phyloP scores from a whole-genome alignment of 1,284 basidiomycete genomes.

The Ceratobasidium sp. region DNA sequence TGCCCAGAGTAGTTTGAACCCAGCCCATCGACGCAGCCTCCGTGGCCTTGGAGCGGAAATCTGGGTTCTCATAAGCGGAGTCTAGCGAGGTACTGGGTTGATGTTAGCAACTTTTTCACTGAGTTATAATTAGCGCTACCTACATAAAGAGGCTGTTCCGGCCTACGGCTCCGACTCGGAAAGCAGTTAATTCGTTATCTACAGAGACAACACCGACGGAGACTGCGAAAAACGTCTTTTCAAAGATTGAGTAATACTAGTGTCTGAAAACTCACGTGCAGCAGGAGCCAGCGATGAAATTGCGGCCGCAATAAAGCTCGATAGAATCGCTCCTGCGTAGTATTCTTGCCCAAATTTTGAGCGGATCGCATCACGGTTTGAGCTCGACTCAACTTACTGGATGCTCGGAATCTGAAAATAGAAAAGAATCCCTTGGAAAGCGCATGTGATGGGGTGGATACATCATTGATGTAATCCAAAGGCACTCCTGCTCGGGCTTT shows the following conservation, averaged over 20 bases:
- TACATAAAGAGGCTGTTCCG: conserved; percentile 17
- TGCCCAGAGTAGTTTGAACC: conserved; percentile 35
- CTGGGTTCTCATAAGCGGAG: not conserved
- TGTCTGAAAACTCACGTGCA: conserved; percentile 15
- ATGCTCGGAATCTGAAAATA: conserved; percentile 4
- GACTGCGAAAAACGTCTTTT: not conserved
- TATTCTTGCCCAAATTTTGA: not conserved
- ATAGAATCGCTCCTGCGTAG: conserved; percentile 31
- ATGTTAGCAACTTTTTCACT: not conserved
- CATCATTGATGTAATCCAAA: conserved; percentile 27
- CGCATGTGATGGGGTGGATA: conserved; percentile 37
- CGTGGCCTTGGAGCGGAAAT: not conserved
- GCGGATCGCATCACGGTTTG: not conserved
- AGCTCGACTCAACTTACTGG: conserved; percentile 11
- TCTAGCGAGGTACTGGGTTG: not conserved
- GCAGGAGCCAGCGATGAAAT: conserved; percentile 37
- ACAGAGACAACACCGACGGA: conserved; percentile 36
- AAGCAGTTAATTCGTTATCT: conserved; percentile 21
- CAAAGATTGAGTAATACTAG: not conserved
- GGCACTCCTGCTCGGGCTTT: conserved; percentile 6
- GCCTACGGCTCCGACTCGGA: conserved; percentile 33
- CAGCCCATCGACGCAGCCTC: conserved; percentile 41
- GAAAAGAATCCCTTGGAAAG: conserved; percentile 1
- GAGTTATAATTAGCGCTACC: not conserved
- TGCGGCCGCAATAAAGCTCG: conserved; percentile 2